Evolutionary conservation across 2,329 filamentous ascomycete species (phyloP).

Genomic region (Rhinocladiella mackenziei): DNA sequence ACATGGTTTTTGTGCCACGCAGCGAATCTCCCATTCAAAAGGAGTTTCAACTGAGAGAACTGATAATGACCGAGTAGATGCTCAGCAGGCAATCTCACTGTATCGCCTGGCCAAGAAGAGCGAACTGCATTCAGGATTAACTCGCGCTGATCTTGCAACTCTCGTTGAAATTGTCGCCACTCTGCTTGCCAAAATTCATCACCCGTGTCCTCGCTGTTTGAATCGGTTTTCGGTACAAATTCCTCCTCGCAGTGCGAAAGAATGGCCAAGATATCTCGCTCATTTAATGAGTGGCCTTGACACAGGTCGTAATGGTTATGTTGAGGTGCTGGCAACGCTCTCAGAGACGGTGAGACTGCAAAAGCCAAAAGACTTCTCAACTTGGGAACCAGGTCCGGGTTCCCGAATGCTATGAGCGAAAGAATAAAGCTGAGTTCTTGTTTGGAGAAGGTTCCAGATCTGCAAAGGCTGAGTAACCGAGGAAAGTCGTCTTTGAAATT

Average conservation of each 20-base stretch:
- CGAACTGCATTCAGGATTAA: background rate
- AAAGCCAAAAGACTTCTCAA: conserved; percentile 12
- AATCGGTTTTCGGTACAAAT: background rate
- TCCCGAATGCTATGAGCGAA: conserved; percentile 11
- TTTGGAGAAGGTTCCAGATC: background rate
- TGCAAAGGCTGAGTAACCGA: conserved; percentile 11
- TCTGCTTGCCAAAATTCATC: conserved; percentile 1
- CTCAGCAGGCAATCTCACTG: background rate
- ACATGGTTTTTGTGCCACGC: conserved; percentile 11
- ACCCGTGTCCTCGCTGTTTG: background rate
- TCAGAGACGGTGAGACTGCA: conserved; percentile 7
- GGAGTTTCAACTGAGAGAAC: background rate
- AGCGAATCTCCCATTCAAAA: conserved; percentile 7
- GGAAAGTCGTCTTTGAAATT: conserved; percentile 7
- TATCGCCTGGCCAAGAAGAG: conserved; percentile 6
- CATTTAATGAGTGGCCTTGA: conserved; percentile 1
- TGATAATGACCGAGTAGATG: conserved; percentile 1
- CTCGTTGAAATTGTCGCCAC: background rate
- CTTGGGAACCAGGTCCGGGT: background rate
- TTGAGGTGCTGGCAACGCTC: conserved; percentile 1
- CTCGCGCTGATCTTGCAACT: conserved; percentile 4
- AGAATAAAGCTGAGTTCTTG: conserved; percentile 11
- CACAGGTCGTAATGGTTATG: conserved; percentile 14
- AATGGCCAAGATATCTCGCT: conserved; percentile 1
- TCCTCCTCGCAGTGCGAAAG: conserved; percentile 4